A percentile compares a stretch with the other conserved stretches of the same genome.
phyloP scores from a whole-genome alignment of 257 asterid species.

The Solanum stenotomum region DNA sequence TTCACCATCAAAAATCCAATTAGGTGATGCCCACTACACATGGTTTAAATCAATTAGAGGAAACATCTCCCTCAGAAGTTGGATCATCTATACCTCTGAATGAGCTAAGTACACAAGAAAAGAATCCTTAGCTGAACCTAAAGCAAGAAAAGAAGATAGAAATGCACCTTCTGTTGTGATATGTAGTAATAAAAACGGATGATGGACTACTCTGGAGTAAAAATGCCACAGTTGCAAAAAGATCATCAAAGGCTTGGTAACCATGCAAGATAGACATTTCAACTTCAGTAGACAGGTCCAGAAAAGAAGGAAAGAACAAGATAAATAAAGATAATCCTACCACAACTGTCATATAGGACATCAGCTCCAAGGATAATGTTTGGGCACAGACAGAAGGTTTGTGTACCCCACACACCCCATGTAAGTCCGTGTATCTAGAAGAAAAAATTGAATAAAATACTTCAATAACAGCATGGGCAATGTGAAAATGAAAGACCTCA shows the following conservation, averaged over 20 bases:
- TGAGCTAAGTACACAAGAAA: neutral
- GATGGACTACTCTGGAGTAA: conserved; percentile 57
- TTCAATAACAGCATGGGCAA: neutral
- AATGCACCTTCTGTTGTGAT: conserved; percentile 84
- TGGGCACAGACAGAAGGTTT: conserved; percentile 51
- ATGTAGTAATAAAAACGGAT: conserved; percentile 77
- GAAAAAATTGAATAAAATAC: neutral
- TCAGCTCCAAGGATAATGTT: conserved; percentile 94
- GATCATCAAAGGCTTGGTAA: conserved; percentile 74
- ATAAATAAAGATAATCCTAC: conserved; percentile 19
- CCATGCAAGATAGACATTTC: conserved; percentile 8
- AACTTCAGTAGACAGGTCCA: conserved; percentile 1
- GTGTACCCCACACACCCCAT: conserved; percentile 82
- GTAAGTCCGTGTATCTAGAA: conserved; percentile 71
- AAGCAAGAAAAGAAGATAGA: conserved; percentile 4
- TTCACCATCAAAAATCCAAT: conserved; percentile 84
- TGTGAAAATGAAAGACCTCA: neutral
- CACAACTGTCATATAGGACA: conserved; percentile 71
- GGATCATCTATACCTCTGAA: neutral
- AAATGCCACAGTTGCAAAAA: conserved; percentile 69
- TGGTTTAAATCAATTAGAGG: neutral
- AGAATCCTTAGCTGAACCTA: neutral
- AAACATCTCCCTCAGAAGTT: neutral
- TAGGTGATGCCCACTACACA: conserved; percentile 82
- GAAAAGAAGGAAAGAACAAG: neutral